A percentile compares a stretch with the other conserved stretches of the same genome.
Conservation (phyloP, 192 early-diverging fungal species). For the Dissophora ornata region DNA sequence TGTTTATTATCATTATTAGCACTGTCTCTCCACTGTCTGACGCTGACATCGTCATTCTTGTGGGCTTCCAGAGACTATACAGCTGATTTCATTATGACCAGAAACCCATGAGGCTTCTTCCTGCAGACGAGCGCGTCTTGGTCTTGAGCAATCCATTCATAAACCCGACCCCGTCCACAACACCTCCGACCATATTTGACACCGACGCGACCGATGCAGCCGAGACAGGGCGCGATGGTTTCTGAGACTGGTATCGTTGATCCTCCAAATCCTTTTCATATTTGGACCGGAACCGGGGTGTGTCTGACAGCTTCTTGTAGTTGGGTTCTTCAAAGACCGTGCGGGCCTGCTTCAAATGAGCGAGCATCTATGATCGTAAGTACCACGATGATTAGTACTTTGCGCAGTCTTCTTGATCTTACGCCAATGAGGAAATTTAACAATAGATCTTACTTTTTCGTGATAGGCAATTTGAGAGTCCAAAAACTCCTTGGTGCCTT, state of each 20-base stretch:
- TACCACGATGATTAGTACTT: no score
- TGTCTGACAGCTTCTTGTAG: constrained; percentile 46
- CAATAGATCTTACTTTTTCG: constrained; percentile 45
- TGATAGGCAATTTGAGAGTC: constrained; percentile 57
- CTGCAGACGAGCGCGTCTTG: constrained; percentile 48
- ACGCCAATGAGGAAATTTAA: background rate
- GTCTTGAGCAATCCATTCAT: constrained; percentile 57
- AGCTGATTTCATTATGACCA: constrained; percentile 26
- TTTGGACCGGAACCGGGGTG: constrained; percentile 39
- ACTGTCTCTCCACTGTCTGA: no score
- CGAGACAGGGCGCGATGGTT: constrained; percentile 53
- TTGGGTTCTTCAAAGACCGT: constrained; percentile 51
- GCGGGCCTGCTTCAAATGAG: constrained; percentile 51
- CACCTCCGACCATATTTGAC: constrained; percentile 57
- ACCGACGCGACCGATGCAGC: constrained; percentile 53
- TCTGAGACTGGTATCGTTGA: constrained; percentile 44
- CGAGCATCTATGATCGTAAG: constrained; percentile 41
- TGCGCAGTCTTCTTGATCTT: no score
- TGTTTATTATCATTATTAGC: no score
- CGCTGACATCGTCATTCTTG: no score
- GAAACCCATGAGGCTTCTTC: constrained; percentile 44
- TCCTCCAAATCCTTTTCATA: constrained; percentile 54
- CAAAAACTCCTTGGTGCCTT: constrained; percentile 54
- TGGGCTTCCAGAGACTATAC: no score
- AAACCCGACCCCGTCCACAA: constrained; percentile 58